A percentile compares a stretch with the other conserved stretches of the same genome.
Evolutionary conservation across 495 filamentous ascomycete species (phyloP).

Genomic region (Pseudomonodictys pantanalensis): DNA sequence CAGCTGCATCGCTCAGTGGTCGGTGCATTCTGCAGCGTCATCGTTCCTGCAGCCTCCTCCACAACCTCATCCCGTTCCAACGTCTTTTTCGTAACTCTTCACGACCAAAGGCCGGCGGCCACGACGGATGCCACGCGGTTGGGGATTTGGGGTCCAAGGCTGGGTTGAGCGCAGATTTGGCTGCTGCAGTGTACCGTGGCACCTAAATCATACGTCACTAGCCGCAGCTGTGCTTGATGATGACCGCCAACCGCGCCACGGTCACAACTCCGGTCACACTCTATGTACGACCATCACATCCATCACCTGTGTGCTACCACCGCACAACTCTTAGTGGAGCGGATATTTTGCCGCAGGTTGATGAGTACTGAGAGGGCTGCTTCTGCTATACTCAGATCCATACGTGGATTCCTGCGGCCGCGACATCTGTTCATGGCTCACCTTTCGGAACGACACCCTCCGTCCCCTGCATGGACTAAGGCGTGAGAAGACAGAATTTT

Average conservation of each 20-base stretch:
- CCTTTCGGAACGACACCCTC: too few relatives aligned
- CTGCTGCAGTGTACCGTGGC: neutral
- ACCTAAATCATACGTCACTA: neutral
- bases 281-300: neutral
- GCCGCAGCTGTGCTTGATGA: neutral
- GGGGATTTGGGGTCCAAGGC: too few relatives aligned
- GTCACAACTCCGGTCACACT: constrained; percentile 13
- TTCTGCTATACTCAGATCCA: too few relatives aligned
- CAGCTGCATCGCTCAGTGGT: constrained; percentile 3
- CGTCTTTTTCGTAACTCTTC: neutral
- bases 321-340: constrained; percentile 1
- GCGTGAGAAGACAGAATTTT: too few relatives aligned
- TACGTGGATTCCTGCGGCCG: too few relatives aligned
- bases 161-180: too few relatives aligned
- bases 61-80: constrained; percentile 12
- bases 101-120: neutral
- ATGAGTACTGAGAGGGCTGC: neutral
- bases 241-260: neutral
- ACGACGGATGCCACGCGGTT: constrained; percentile 3
- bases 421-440: too few relatives aligned
- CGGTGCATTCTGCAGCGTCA: constrained; percentile 4
- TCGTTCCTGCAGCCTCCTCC: constrained; percentile 6
- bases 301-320: neutral
- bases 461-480: too few relatives aligned
- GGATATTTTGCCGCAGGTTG: constrained; percentile 6